Evolutionary conservation across 441 rosid species (phyloP), one percentile per base, ranked within the genome.

Genomic region (Croton setiger): DNA sequence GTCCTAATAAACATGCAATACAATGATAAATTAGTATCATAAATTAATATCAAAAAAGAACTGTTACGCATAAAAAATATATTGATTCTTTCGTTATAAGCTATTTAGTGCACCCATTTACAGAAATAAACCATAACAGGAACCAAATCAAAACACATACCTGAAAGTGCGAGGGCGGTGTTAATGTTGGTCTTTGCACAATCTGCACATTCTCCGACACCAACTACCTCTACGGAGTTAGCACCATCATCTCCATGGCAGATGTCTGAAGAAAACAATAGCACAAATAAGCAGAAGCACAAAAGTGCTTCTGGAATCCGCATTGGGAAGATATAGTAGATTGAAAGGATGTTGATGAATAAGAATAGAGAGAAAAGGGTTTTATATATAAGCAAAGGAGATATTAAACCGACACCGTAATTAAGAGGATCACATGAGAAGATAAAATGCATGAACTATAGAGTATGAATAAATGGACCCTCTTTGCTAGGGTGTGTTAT

Each of bases 131-230:
- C n/a, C n/a, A n/a, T n/a, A 36, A 36, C 39, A 37, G 7, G 41
- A 37, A 37, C 41, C 41, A 37, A 37, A 37, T 37, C 4, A 0
- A 37, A 0, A 37, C 41, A 37, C n/a, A 13, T 65, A 88, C 97
- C 98, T 82, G 85, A 78, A 74, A 83, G 84, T 7, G 87, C 90
- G 69, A 81, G 82, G 64, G 74, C 76, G 27, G 68, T 64, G 43
- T 85, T 78, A 59, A 86, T 62, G 23, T 80, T 79, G 68, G 63
- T 82, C 67, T 67, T 65, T 21, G 78, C 79, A 62, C 92, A 81
- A 20, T 87, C 96, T 59, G 86, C 87, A 77, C 94, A 86, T 75
- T 86, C 87, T 47, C 83, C 88, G 3, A 20, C n/a, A 4, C 90
- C 94, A 35, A 84, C 81, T 0, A 86, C 86, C 78, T 79, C 86